Evolutionary conservation across 176 grass and related monocot genomes (phyloP), one percentile per base, ranked within the genome.

Genomic region (Avena insularis): DNA sequence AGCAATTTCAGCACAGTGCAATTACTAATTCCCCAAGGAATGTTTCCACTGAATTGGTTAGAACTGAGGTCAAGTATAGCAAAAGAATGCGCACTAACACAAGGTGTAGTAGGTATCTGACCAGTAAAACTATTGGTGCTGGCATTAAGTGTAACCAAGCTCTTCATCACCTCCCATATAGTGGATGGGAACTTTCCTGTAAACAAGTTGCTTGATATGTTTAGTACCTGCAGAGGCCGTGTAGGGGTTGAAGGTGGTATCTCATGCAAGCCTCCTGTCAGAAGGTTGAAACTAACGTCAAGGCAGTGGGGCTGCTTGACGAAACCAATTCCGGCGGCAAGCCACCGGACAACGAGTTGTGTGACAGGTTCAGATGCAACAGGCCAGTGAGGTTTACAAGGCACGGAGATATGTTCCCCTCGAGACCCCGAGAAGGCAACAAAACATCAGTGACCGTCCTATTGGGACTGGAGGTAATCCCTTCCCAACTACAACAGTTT

Each of bases 231-330:
- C 69, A 87, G 81, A 60, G 81, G 77, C 60, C 3, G 49, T 2
- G 2, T 46, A 50, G 36, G 48, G 51, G 79, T 27, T 62, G 79
- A 83, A 65, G 72, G 79, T 65, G 79, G 82, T 61, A 77, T 54
- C 1, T 80, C 82, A 33, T 53, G 43, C 4, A 85, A 23, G 50
- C 12, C 43, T n/a, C 80, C 84, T 2, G 27, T 81, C 9, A 89
- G 86, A 23, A 31, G n/a, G 83, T 92, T 92, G 54, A 92, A 92
- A 36, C 87, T 90, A 68, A 92, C 36, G 10, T 92, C 84, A 7
- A 90, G 80, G 14, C 13, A 2, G 77, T 1, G 27, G 90, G 71
- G 57, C 66, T 86, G 27, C 66, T 82, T 0, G 90, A 83, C 4
- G 15, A 59, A 19, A 88, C 25, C 49, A 91, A 51, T 17, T 72